A percentile compares a stretch with the other conserved stretches of the same genome.
Evolutionary conservation across 1,284 basidiomycete genomes (phyloP).

Genomic region (Neotropicomus parvogracilis): DNA sequence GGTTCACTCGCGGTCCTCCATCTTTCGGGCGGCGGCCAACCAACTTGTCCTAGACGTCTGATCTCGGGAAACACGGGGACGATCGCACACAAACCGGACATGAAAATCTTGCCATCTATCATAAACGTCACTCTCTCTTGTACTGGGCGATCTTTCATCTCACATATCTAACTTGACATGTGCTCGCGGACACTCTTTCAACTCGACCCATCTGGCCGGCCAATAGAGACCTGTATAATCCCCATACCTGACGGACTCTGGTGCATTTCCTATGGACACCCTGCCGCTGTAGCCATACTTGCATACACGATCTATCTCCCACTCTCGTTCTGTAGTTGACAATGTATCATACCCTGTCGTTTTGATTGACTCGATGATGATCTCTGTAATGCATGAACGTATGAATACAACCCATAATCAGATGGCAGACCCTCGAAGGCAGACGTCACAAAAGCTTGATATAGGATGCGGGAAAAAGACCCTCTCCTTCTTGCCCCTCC

Average conservation of each 20-base stretch:
- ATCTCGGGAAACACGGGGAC: conserved; percentile 13
- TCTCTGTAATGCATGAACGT: conserved; percentile 11
- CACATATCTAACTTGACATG: conserved; percentile 29
- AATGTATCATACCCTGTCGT: conserved; percentile 31
- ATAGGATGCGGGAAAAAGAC: conserved; percentile 73
- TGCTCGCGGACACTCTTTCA: conserved; percentile 25
- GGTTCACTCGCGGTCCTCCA: conserved; percentile 45
- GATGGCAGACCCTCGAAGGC: background rate
- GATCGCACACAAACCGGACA: conserved; percentile 16
- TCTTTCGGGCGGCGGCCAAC: conserved; percentile 36
- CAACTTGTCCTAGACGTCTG: conserved; percentile 31
- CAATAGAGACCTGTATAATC: conserved; percentile 7
- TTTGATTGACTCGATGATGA: conserved; percentile 20
- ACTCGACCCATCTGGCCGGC: conserved; percentile 8
- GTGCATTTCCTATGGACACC: conserved; percentile 27
- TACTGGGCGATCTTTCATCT: conserved; percentile 18
- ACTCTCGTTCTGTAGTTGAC: conserved; percentile 34
- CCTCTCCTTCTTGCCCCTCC: conserved; percentile 57
- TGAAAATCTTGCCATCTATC: conserved; percentile 25
- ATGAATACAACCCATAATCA: background rate
- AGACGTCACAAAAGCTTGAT: conserved; percentile 52
- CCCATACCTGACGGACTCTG: conserved; percentile 9
- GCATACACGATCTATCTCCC: conserved; percentile 23
- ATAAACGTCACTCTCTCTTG: conserved; percentile 20
- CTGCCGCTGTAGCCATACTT: conserved; percentile 27